Evolutionary conservation across 257 asterid species (phyloP).

Genomic region (Forsythia viridissima): DNA sequence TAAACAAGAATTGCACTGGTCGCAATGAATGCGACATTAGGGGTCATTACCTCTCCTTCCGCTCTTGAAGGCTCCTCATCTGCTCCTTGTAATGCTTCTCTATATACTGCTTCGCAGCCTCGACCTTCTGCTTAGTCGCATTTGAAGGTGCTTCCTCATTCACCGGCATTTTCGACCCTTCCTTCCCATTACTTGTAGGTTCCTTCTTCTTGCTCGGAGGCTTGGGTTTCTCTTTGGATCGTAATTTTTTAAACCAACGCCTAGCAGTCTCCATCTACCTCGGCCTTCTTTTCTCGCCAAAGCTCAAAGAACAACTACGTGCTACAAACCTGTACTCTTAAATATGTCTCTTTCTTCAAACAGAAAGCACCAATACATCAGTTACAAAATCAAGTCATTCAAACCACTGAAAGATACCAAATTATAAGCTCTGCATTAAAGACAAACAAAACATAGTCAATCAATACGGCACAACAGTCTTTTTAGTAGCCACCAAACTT

Average conservation of each 20-base stretch:
- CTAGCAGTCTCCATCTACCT: slow-evolving; percentile 66
- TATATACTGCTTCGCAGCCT: slow-evolving; percentile 95
- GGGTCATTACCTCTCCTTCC: slow-evolving; percentile 78
- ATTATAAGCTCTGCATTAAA: slow-evolving; percentile 36
- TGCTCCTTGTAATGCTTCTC: slow-evolving; percentile 98
- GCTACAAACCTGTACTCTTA: slow-evolving; percentile 23
- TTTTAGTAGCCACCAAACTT: slow-evolving; percentile 19
- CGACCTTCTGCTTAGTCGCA: slow-evolving; percentile 94
- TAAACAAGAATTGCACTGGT: background rate
- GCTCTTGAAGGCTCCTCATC: slow-evolving; percentile 93
- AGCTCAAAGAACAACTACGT: slow-evolving; percentile 5
- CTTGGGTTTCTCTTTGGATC: slow-evolving; percentile 72
- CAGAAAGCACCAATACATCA: slow-evolving; percentile 38
- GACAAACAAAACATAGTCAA: slow-evolving; percentile 32
- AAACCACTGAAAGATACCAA: background rate
- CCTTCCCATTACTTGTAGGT: slow-evolving; percentile 53
- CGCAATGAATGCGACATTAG: background rate
- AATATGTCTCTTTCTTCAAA: slow-evolving; percentile 27
- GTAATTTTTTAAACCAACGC: slow-evolving; percentile 66
- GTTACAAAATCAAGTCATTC: slow-evolving; percentile 30
- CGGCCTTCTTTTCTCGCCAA: slow-evolving; percentile 18
- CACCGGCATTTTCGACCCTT: slow-evolving; percentile 53
- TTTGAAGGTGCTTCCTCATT: slow-evolving; percentile 77
- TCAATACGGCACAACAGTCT: slow-evolving; percentile 22
- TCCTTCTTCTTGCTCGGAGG: slow-evolving; percentile 61